phyloP scores from a whole-genome alignment of 2,329 filamentous ascomycete genomes.

The Trichoderma afroharzianum region DNA sequence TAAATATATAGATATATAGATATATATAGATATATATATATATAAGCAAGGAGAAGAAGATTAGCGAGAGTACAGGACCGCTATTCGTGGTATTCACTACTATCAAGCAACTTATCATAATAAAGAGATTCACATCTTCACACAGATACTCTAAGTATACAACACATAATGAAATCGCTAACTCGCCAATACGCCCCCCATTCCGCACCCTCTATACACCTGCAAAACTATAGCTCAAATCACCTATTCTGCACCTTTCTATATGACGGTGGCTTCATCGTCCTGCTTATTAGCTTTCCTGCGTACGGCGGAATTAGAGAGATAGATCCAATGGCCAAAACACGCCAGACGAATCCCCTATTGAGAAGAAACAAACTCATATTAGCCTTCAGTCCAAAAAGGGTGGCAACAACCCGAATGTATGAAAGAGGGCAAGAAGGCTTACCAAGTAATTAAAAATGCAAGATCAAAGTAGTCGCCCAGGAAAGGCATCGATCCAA shows the following conservation, averaged over 20 bases:
- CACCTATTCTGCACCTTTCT: conserved; percentile 79
- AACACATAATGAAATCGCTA: conserved; percentile 5
- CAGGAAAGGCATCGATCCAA: conserved; percentile 80
- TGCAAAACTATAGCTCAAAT: neutral
- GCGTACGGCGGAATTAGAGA: conserved; percentile 83
- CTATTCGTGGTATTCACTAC: too few relatives aligned
- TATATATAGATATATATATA: too few relatives aligned
- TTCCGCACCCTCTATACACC: neutral
- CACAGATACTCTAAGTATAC: neutral
- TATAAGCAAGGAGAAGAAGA: too few relatives aligned
- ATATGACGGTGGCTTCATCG: conserved; percentile 88
- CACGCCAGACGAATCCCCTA: conserved; percentile 85
- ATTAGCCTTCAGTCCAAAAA: conserved; percentile 20
- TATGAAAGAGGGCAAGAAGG: conserved; percentile 21
- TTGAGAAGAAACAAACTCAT: neutral
- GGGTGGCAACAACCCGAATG: neutral
- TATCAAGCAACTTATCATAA: too few relatives aligned
- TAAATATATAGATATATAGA: too few relatives aligned
- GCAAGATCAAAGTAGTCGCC: conserved; percentile 83
- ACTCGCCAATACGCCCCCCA: conserved; percentile 6
- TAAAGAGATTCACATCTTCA: too few relatives aligned
- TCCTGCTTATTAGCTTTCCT: conserved; percentile 78
- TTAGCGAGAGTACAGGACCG: too few relatives aligned
- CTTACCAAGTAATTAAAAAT: conserved; percentile 69
- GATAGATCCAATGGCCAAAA: conserved; percentile 73